Conservation (phyloP, 352 stramenopile genomes). For the Phytophthora pluvialis region DNA sequence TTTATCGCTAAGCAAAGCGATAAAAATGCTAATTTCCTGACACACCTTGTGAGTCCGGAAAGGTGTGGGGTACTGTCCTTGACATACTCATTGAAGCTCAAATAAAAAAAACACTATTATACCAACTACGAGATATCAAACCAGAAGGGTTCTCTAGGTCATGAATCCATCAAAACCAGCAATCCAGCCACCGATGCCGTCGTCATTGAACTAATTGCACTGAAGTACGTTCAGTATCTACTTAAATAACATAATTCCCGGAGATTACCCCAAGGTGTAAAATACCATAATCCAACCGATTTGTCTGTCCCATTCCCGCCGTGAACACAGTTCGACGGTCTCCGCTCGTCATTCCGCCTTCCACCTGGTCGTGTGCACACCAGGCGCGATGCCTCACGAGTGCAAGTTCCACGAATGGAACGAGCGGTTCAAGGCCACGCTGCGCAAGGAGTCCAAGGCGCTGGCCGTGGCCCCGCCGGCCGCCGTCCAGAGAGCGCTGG, state of each 20-base stretch:
- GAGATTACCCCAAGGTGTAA: background rate
- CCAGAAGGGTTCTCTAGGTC: no score
- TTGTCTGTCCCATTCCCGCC: slow-evolving; percentile 1
- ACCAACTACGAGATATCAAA: no score
- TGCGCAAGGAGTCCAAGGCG: slow-evolving; percentile 27
- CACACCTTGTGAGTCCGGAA: no score
- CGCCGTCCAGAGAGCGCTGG: slow-evolving; percentile 13
- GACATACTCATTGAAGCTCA: no score
- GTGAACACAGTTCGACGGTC: slow-evolving; percentile 2
- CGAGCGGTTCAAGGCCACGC: slow-evolving; percentile 23
- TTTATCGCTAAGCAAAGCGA: no score
- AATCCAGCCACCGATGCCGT: no score
- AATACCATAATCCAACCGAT: no score
- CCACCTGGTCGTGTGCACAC: background rate
- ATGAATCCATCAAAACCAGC: no score
- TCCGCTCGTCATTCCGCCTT: slow-evolving; percentile 5
- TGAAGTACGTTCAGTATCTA: slow-evolving; percentile 9
- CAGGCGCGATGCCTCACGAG: slow-evolving; percentile 26
- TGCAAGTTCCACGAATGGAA: slow-evolving; percentile 42
- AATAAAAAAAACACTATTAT: no score
- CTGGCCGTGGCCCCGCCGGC: slow-evolving; percentile 3
- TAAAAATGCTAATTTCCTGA: no score
- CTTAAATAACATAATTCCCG: slow-evolving; percentile 4
- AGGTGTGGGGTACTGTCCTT: no score
- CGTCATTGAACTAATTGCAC: background rate